Conservation (phyloP, 345 rosid species). For the Pistacia vera region DNA sequence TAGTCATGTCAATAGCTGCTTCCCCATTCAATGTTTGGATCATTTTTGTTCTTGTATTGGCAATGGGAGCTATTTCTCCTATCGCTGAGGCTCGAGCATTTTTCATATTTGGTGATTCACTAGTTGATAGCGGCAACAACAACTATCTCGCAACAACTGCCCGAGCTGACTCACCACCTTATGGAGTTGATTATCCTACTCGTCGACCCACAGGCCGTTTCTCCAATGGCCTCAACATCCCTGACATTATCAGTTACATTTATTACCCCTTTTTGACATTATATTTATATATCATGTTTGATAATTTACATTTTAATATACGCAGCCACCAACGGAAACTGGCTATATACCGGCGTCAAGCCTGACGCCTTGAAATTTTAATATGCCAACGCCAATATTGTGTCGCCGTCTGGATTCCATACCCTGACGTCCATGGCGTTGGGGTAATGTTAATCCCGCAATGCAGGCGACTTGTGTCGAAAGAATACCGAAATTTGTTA, state of each 20-base stretch:
- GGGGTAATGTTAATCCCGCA: no score
- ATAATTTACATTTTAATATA: no score
- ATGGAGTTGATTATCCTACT: constrained; percentile 72
- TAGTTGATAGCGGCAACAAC: constrained; percentile 77
- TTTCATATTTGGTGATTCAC: constrained; percentile 76
- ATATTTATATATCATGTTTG: no score
- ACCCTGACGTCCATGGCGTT: no score
- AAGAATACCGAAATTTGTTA: no score
- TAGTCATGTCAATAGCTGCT: no score
- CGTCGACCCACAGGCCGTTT: constrained; percentile 64
- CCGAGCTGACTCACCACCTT: constrained; percentile 67
- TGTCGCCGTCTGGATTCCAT: no score
- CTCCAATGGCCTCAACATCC: constrained; percentile 72
- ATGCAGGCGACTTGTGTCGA: no score
- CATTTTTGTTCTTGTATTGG: constrained; percentile 11
- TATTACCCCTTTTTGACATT: neutral
- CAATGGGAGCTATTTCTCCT: neutral
- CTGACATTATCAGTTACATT: constrained; percentile 54
- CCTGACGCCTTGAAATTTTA: neutral
- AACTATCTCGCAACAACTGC: constrained; percentile 67
- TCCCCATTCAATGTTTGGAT: neutral
- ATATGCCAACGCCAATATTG: no score
- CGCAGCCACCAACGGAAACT: no score
- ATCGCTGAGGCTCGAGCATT: constrained; percentile 56
- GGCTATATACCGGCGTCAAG: no score